A percentile compares a stretch with the other conserved stretches of the same genome.
These are phyloP conservation scores for Diutina ranongensis DNA, from an alignment of 1,139 yeast species.

Conservation along the genomic window DNA sequence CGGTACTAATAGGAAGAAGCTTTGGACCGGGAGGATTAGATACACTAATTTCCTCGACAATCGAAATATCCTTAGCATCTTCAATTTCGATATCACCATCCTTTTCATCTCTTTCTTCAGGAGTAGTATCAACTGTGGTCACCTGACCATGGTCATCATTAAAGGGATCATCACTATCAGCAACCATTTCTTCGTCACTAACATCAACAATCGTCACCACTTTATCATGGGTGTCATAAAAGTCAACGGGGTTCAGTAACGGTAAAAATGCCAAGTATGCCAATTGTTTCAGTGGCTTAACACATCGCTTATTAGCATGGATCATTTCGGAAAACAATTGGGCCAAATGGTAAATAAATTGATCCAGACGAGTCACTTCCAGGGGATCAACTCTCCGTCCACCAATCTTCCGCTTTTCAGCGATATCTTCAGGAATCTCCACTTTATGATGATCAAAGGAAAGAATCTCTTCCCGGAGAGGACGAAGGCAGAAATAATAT, in stretches of 20 bases:
- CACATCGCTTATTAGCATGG: constrained; percentile 47
- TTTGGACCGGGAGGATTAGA: constrained; percentile 10
- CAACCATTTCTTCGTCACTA: constrained; percentile 7
- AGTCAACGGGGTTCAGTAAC: constrained; percentile 53
- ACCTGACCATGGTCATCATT: too few relatives aligned
- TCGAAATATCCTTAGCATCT: background rate
- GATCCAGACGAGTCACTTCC: constrained; percentile 73
- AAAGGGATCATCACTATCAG: background rate
- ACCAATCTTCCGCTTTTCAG: constrained; percentile 53
- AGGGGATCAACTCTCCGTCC: constrained; percentile 65
- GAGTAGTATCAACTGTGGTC: too few relatives aligned
- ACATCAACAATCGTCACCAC: constrained; percentile 9
- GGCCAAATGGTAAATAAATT: constrained; percentile 64
- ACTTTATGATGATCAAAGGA: constrained; percentile 24
- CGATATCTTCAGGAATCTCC: constrained; percentile 10
- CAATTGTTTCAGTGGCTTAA: constrained; percentile 72
- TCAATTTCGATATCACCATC: background rate
- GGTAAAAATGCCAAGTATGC: constrained; percentile 86
- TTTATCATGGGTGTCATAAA: constrained; percentile 17
- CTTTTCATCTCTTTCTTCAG: too few relatives aligned
- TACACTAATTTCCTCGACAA: background rate
- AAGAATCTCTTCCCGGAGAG: constrained; percentile 59
- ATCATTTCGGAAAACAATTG: constrained; percentile 63
- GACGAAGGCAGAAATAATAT: constrained; percentile 77
- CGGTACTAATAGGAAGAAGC: constrained; percentile 37